Base-by-base conservation (phyloP, 345 rosid genomes). In the Brassica carinata region DNA sequence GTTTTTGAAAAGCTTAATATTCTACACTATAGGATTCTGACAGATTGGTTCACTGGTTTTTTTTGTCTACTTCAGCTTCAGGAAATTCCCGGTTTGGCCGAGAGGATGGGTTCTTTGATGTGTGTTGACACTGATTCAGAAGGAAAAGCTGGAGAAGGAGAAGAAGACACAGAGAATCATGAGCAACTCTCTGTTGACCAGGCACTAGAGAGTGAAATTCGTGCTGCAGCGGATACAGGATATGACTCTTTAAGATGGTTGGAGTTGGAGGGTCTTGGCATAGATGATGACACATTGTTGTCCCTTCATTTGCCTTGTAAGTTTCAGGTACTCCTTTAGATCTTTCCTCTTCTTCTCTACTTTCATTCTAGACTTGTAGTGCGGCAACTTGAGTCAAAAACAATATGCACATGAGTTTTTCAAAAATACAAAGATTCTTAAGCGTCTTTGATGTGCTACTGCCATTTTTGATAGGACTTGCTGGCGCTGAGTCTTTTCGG, bases 71-170 rank as follows among this genome's bases (percentile, higher is more conserved):
- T 87, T 83, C 86, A 95, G 99, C 90, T 95, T 72, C 85, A 76
- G 83, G 96, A 90, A 79, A 85, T 95, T 58, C 93, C 96, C 4
- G 96, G 98, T n/a, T 85, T 93, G 81, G 99, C 94, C 72, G 83
- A 88, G 89, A 88, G 98, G 85, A 93, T 95, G 99, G 97, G 89
- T 79, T 79, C 96, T 53, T 78, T 93, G 76, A 95, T 95, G 97
- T 89, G 99, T 84, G 89, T 95, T 29, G 92, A 89, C 75, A 67
- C 71, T 57, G 89, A 86, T 76, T 45, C 80, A 14, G 75, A 82
- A 34, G 71, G 77, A 0, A 83, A 77, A 76, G 79, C 18, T 11
- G 77, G 14, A 68, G 91, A 77, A 76, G 68, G 67, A 30, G 58
- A 51, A 48, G 83, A 75, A 8, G 83, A 65, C 1, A 18, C 8